A percentile compares a stretch with the other conserved stretches of the same genome.
Evolutionary conservation across 257 asterid species (phyloP).

Genomic region (Oldenlandia corymbosa): DNA sequence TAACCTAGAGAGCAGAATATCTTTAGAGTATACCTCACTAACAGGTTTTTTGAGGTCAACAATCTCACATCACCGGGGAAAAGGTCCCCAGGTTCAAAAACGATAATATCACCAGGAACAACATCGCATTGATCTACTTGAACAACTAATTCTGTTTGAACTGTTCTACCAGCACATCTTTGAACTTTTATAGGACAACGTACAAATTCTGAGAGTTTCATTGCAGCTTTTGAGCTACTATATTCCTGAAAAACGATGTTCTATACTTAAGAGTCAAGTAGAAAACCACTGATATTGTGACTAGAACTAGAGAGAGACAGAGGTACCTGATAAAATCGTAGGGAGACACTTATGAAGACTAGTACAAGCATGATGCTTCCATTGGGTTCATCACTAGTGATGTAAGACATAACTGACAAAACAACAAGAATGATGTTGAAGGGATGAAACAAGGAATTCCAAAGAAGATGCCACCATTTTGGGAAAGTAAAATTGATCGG

Average conservation of each 20-base stretch:
- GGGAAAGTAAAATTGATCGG: slow-evolving; percentile 14
- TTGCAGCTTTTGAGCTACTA: slow-evolving; percentile 22
- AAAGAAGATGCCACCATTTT: slow-evolving; percentile 21
- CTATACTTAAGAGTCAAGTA: background rate
- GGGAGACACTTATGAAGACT: slow-evolving; percentile 23
- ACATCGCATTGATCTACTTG: slow-evolving; percentile 20
- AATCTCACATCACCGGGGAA: slow-evolving; percentile 25
- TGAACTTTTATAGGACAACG: slow-evolving; percentile 17
- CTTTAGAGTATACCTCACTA: slow-evolving; percentile 9
- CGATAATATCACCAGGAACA: slow-evolving; percentile 21
- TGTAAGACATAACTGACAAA: slow-evolving; percentile 18
- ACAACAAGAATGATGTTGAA: slow-evolving; percentile 21
- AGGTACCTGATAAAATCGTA: slow-evolving; percentile 22
- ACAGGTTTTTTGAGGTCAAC: slow-evolving; percentile 18
- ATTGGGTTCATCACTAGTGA: slow-evolving; percentile 17
- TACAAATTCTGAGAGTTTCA: slow-evolving; percentile 16
- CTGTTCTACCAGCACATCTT: slow-evolving; percentile 21
- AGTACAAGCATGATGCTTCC: slow-evolving; percentile 25
- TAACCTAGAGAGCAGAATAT: background rate
- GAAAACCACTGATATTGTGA: background rate
- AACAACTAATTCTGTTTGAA: slow-evolving; percentile 22
- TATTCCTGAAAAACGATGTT: slow-evolving; percentile 9
- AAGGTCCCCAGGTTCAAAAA: slow-evolving; percentile 21
- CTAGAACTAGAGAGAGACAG: background rate
- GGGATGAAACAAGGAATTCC: slow-evolving; percentile 24